A percentile compares a stretch with the other conserved stretches of the same genome.
Conservation (phyloP, 2,329 filamentous ascomycete genomes). For the Magnaporthales sp. region DNA sequence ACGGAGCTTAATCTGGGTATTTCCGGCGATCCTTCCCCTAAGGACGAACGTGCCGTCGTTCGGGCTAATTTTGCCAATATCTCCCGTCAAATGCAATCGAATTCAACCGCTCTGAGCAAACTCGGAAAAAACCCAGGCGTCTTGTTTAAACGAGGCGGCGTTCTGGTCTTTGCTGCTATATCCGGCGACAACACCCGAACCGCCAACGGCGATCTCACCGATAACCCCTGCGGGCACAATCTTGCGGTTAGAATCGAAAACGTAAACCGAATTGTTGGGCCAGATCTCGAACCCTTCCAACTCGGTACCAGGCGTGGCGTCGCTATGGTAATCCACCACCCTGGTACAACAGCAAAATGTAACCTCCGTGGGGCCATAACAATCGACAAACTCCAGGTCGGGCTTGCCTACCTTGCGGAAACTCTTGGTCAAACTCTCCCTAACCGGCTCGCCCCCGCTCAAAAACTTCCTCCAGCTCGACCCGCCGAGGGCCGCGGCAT, state of each 20-base stretch:
- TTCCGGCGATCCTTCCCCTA: conserved; percentile 24
- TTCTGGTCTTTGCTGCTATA: conserved; percentile 24
- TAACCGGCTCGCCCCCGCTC: conserved; percentile 1
- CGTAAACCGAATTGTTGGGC: conserved; percentile 20
- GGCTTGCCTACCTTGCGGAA: neutral
- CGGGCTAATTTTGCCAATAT: neutral
- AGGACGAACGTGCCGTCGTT: conserved; percentile 22
- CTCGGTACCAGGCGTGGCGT: neutral
- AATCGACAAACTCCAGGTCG: conserved; percentile 14
- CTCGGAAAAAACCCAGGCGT: neutral
- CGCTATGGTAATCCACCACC: conserved; percentile 1
- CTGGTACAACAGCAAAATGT: conserved; percentile 8
- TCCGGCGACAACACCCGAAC: conserved; percentile 28
- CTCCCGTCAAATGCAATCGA: neutral
- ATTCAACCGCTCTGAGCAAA: neutral
- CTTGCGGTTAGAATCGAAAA: conserved; percentile 25
- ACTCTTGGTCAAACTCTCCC: neutral
- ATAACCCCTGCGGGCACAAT: conserved; percentile 23
- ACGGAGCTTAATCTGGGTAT: conserved; percentile 30
- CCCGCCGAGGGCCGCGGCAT: neutral
- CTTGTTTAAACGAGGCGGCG: neutral
- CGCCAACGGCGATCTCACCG: conserved; percentile 31
- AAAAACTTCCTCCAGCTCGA: neutral
- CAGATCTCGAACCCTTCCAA: neutral
- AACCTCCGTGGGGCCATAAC: conserved; percentile 23